Evolutionary conservation across 352 stramenopile genomes (phyloP), one percentile per base, ranked within the genome.

Genomic region (Phytophthora brassicae): DNA sequence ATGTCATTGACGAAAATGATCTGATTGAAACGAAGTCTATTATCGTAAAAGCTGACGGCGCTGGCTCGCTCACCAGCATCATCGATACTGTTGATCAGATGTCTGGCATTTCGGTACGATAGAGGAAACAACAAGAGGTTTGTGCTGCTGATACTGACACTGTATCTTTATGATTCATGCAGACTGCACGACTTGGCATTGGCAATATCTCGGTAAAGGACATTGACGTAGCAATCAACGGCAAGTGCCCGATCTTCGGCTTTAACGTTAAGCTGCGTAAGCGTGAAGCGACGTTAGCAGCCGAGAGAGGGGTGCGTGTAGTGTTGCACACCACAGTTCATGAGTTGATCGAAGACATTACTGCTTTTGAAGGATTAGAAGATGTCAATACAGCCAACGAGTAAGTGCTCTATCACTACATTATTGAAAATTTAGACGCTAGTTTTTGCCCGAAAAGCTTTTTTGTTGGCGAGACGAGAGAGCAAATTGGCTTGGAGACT

Each of bases 81-180:
- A 80, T 91, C 52, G 86, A 95, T 49, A 92, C 82, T 24, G 84
- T 95, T 16, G 84, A 93, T 54, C 75, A 84, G 57, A 89, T 80
- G 80, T 44, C 58, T 2, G 79, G 76, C 19, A 86, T 83, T 48
- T 75, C 76, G 66, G 77, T 86, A 70, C 43, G 60, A 31, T 49
- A 33, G 16, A 11, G 17, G 14, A 44, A 26, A 20, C n/a, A 44
- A 17, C 38, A 44, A 26, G 13, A 6, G n/a, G 17, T 44, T 56
- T 24, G 17, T 60, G 4, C 23, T 65, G 7, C 20, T 46, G 31
- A 17, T 42, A 42, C 39, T 59, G 47, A 70, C 56, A 46, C 44
- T 24, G 13, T 46, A 13, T 41, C 20, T 60, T 12, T 36, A 48
- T n/a, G 26, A 7, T 48, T 33, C 33, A 41, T 53, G 33, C 29